phyloP scores from a whole-genome alignment of 1,284 basidiomycete species.

The Mycosarcoma mackinlayi region DNA sequence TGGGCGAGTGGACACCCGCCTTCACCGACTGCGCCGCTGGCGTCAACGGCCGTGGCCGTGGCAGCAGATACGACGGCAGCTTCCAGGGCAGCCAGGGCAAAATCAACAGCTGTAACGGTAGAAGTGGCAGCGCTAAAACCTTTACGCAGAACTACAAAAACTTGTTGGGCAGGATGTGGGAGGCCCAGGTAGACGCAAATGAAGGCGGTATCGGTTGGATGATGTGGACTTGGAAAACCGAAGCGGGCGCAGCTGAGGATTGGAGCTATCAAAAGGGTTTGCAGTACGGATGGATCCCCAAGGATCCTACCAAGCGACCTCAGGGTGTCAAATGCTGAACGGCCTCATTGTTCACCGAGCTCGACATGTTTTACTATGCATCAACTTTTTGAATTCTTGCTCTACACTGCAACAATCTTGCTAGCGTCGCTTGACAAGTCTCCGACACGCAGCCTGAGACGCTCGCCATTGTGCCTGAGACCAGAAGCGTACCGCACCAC shows the following conservation, averaged over 20 bases:
- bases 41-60: slow-evolving; percentile 75
- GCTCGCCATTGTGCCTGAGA: no score
- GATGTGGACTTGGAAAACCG: slow-evolving; percentile 86
- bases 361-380: no score
- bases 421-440: no score
- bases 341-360: no score
- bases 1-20: slow-evolving; percentile 71
- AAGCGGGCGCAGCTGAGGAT: slow-evolving; percentile 59
- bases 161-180: slow-evolving; percentile 84
- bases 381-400: no score
- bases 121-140: slow-evolving; percentile 77
- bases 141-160: slow-evolving; percentile 85
- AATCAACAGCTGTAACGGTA: slow-evolving; percentile 78
- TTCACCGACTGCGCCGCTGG: slow-evolving; percentile 86
- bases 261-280: slow-evolving; percentile 67
- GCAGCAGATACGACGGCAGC: slow-evolving; percentile 70
- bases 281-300: slow-evolving; percentile 62
- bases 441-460: no score
- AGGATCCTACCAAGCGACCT: slow-evolving; percentile 44
- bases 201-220: slow-evolving; percentile 76
- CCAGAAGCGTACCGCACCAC: no score
- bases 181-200: slow-evolving; percentile 75
- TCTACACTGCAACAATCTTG: no score
- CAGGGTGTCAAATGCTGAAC: slow-evolving; percentile 31
- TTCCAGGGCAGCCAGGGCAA: slow-evolving; percentile 41